Conservation (phyloP, 2,329 filamentous ascomycete species). For the Fusarium sacchari region DNA sequence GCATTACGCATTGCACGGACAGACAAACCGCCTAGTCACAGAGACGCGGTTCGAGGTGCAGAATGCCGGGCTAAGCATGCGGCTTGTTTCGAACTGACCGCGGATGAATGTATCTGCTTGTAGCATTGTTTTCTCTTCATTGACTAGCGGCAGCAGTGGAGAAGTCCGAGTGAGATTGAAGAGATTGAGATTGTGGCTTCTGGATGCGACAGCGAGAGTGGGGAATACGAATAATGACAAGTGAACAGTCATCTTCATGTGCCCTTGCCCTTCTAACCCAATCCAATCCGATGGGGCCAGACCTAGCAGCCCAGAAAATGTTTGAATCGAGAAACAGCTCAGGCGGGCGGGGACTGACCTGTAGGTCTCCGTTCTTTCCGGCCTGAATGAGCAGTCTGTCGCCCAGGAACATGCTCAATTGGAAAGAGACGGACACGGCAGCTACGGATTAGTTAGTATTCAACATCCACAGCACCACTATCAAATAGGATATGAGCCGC, state of each 20-base stretch:
- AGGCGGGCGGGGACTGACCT: background rate
- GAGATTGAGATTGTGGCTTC: constrained; percentile 18
- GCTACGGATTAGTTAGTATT: constrained; percentile 16
- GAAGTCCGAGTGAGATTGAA: constrained; percentile 12
- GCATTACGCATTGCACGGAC: background rate
- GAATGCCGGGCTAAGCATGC: constrained; percentile 19
- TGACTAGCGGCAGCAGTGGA: constrained; percentile 19
- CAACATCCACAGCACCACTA: background rate
- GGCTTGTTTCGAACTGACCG: constrained; percentile 19
- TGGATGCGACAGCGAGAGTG: constrained; percentile 1
- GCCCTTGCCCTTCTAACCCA: constrained; percentile 9
- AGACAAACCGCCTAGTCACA: constrained; percentile 1
- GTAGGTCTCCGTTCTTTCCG: constrained; percentile 13
- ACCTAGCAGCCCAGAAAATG: background rate
- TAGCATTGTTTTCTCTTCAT: constrained; percentile 1
- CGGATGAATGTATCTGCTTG: constrained; percentile 12
- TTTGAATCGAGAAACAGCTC: constrained; percentile 5
- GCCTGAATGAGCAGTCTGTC: background rate
- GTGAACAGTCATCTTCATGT: constrained; percentile 15
- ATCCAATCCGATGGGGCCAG: background rate
- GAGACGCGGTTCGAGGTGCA: constrained; percentile 3
- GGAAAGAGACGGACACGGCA: constrained; percentile 5
- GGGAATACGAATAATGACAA: constrained; percentile 21
- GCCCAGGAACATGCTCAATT: constrained; percentile 17
- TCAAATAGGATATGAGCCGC: constrained; percentile 25